phyloP scores from a whole-genome alignment of 345 rosid genomes.

The Dipteronia dyeriana region DNA sequence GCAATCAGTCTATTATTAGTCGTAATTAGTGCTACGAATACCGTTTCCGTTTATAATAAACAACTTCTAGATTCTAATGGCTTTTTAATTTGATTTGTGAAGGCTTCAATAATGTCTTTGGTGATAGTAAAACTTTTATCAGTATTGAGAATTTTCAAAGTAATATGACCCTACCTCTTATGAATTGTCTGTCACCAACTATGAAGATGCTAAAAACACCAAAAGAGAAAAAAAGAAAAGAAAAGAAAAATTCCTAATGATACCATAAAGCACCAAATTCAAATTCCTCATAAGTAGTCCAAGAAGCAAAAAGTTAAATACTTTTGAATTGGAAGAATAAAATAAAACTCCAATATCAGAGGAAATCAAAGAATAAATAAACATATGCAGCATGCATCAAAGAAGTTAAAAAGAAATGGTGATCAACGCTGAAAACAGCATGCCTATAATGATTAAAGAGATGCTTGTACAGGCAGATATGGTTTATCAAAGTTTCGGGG shows the following conservation, averaged over 20 bases:
- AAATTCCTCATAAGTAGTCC: background rate
- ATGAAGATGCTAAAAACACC: slow-evolving; percentile 13
- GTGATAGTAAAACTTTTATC: background rate
- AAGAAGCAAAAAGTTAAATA: background rate
- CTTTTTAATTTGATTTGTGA: background rate
- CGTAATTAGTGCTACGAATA: background rate
- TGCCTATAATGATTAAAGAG: slow-evolving; percentile 16
- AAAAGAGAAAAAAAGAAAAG: background rate
- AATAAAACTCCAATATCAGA: background rate
- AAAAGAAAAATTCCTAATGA: background rate
- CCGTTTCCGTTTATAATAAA: background rate
- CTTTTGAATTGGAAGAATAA: background rate
- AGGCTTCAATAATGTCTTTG: background rate
- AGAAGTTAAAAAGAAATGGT: slow-evolving; percentile 14
- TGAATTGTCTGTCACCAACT: slow-evolving; percentile 2
- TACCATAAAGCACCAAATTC: background rate
- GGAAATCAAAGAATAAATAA: background rate
- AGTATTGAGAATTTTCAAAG: slow-evolving; percentile 14
- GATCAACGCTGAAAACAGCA: slow-evolving; percentile 19
- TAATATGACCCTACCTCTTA: slow-evolving; percentile 14
- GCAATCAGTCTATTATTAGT: background rate
- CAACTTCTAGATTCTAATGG: background rate
- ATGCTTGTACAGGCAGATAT: slow-evolving; percentile 15
- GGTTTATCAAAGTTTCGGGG: background rate
- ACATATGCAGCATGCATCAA: slow-evolving; percentile 3